A percentile compares a stretch with the other conserved stretches of the same genome.
phyloP scores from a whole-genome alignment of 75 land plant genomes.

The Cryptomeria japonica region DNA sequence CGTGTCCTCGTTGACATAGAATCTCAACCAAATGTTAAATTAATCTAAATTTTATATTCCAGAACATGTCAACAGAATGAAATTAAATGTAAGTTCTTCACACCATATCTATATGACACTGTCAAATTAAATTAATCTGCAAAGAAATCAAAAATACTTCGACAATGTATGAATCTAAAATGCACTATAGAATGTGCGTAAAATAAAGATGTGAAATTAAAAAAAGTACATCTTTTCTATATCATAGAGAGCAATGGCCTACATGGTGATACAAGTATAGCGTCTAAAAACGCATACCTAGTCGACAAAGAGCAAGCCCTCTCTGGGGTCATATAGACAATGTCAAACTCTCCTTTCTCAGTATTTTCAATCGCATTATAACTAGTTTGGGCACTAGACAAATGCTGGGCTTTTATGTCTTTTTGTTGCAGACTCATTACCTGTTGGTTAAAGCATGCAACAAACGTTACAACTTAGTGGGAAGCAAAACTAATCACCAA shows the following conservation, averaged over 20 bases:
- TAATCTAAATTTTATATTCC: background rate
- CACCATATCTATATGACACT: background rate
- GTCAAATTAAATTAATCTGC: background rate
- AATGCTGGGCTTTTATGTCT: slow-evolving; percentile 72
- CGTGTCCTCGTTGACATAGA: background rate
- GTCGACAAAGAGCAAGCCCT: slow-evolving; percentile 52
- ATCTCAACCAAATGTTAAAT: background rate
- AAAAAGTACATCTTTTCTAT: background rate
- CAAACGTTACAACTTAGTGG: background rate
- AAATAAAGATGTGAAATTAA: background rate
- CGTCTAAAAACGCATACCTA: slow-evolving; percentile 29
- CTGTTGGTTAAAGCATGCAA: slow-evolving; percentile 24
- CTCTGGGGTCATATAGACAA: slow-evolving; percentile 85
- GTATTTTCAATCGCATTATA: slow-evolving; percentile 34
- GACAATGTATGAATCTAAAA: background rate
- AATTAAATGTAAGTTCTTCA: background rate
- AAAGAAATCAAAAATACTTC: background rate
- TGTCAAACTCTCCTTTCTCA: slow-evolving; percentile 52
- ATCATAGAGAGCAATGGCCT: background rate
- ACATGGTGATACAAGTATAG: background rate
- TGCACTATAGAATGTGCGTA: background rate
- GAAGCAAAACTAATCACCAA: background rate
- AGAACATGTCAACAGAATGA: background rate
- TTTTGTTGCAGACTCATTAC: slow-evolving; percentile 77
- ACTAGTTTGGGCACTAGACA: slow-evolving; percentile 65